Evolutionary conservation across 2,329 filamentous ascomycete species (phyloP), one percentile per base, ranked within the genome.

Genomic region (Clonostachys rhizophaga): DNA sequence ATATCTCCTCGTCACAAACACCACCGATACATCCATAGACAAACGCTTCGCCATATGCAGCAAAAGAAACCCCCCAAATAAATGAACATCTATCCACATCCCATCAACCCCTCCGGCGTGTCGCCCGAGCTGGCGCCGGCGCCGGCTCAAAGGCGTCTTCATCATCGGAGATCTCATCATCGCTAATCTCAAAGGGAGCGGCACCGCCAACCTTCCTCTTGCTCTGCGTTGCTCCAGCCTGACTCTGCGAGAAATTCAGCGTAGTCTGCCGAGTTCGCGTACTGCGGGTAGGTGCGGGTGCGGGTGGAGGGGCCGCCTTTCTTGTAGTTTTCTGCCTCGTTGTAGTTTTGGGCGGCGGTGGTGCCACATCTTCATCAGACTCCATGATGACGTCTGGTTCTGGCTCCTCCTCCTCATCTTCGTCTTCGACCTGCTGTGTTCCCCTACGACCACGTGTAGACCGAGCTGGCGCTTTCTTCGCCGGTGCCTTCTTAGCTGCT

Each of bases 81-180:
- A 10, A 30, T 10, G 24, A 30, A 30, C 24, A 30, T 10, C 24
- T 30, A 30, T 30, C 24, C 24, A 30, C 8, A 30, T 30, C 24
- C 24, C 24, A 30, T 30, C 9, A 30, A 30, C 24, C 24, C 24
- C 24, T 30, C 24, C 24, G 24, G 9, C 24, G 24, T 30, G 24
- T 60, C 6, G 61, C 61, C 46, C 63, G 54, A n/a, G 56, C 61
- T 16, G 64, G 52, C 12, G 58, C 53, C 1, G 72, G 72, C 44
- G 74, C 69, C 6, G 76, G 69, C 60, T 84, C 79, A 60, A 86
- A 85, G 0, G 72, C 65, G 60, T 82, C 78, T 40, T 83, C 47
- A 33, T 49, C 79, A 48, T 82, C 79, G 0, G 76, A 80, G 41
- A 86, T 83, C 60, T 84, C 81, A 57, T 86, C 82, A 49, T 84